phyloP scores from a whole-genome alignment of 1,284 basidiomycete species.

The Apiotrichum laibachii region DNA sequence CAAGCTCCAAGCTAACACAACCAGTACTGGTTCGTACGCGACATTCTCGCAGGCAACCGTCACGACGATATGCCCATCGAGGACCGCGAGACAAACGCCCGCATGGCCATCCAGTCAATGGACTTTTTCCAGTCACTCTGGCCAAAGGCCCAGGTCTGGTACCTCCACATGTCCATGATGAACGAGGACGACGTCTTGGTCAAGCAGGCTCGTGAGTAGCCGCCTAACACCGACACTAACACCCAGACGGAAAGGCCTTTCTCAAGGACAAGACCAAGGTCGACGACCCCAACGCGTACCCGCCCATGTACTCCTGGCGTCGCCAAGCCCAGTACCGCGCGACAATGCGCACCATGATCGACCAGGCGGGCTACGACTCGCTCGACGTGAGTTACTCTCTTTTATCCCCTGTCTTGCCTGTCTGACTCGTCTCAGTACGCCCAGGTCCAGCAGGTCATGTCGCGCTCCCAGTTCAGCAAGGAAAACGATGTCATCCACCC shows the following conservation, averaged over 20 bases:
- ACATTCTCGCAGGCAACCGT: not conserved
- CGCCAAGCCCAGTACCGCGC: conserved; percentile 9
- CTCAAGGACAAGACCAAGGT: not conserved
- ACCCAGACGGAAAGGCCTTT: conserved; percentile 4
- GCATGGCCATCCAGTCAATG: conserved; percentile 4
- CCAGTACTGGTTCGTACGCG: conserved; percentile 9
- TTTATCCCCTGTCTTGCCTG: not conserved
- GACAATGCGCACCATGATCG: conserved; percentile 2
- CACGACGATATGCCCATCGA: conserved; percentile 7
- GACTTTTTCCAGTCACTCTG: conserved; percentile 1
- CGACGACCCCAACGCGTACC: conserved; percentile 1
- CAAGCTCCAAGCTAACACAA: not conserved
- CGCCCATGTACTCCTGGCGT: conserved; percentile 7
- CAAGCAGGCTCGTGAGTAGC: conserved; percentile 5
- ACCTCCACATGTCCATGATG: conserved; percentile 15
- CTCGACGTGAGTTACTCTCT: conserved; percentile 4
- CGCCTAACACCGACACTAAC: not conserved
- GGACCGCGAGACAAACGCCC: conserved; percentile 5
- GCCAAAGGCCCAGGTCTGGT: conserved; percentile 8
- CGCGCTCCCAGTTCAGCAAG: not conserved
- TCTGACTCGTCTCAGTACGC: conserved; percentile 4
- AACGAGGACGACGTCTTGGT: conserved; percentile 7
- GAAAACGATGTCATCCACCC: conserved; percentile 8
- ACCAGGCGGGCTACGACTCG: conserved; percentile 1
- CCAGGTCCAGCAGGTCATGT: conserved; percentile 8